Percentiles rank a stretch among this genome's conserved stretches.
These are phyloP conservation scores for Penicillium sp. DNA, from an alignment of 2,329 filamentous ascomycete genomes.

Conservation along the genomic window DNA sequence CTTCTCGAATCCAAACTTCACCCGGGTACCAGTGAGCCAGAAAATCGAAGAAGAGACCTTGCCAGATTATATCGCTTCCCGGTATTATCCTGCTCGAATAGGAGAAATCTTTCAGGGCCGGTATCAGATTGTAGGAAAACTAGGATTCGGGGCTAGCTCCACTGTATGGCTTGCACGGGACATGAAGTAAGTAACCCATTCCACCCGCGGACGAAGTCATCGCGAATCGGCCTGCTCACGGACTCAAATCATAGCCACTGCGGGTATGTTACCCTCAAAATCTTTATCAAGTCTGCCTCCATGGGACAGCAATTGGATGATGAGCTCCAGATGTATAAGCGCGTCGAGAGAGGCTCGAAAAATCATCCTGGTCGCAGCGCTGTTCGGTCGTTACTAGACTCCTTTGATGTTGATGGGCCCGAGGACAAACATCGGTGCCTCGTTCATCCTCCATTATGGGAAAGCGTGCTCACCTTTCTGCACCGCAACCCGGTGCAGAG, in stretches of 20 bases:
- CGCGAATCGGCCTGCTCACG: not conserved
- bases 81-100: conserved; percentile 39
- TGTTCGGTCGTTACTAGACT: conserved; percentile 39
- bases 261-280: conserved; percentile 38
- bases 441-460: conserved; percentile 49
- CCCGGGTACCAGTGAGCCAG: conserved; percentile 28
- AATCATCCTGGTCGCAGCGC: conserved; percentile 37
- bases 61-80: conserved; percentile 30
- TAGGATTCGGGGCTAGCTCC: conserved; percentile 43
- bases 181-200: conserved; percentile 31
- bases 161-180: conserved; percentile 45
- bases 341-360: conserved; percentile 34
- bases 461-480: conserved; percentile 48
- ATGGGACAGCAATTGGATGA: conserved; percentile 37
- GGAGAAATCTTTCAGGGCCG: conserved; percentile 34
- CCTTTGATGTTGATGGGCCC: conserved; percentile 38
- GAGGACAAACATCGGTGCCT: conserved; percentile 41
- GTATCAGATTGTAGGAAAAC: conserved; percentile 44
- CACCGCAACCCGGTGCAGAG: conserved; percentile 45
- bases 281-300: conserved; percentile 34
- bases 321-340: conserved; percentile 52
- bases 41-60: conserved; percentile 41
- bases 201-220: not conserved
- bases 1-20: conserved; percentile 37
- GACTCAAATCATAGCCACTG: conserved; percentile 23